Base-by-base conservation (phyloP, 2,329 filamentous ascomycete species). In the Botrytis hyacinthi region DNA sequence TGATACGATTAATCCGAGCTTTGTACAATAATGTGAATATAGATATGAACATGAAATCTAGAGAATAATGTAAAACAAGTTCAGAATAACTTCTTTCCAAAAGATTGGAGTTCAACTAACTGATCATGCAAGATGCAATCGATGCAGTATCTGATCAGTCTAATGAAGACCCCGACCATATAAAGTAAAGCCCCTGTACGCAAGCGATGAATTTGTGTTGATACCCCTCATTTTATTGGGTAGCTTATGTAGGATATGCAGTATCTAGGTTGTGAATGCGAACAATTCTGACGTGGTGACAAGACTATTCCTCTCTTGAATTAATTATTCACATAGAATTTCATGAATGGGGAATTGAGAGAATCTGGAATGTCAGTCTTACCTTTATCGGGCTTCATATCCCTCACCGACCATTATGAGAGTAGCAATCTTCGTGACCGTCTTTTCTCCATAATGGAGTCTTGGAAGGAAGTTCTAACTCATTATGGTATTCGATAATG, bases 81-180 rank as follows among this genome's bases (percentile, higher is more conserved):
- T 51, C n/a, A 51, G 32, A 51, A 67, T 67, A 37, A 51, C 44
- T 51, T 66, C 29, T 48, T n/a, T 35, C 32, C 29, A 35, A 35
- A 65, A 66, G 48, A 48, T 35, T 37, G 62, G 44, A 66, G 12
- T 46, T 54, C 51, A 29, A 29, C 12, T 51, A 54, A 54, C 26
- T 67, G 65, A 67, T 67, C 32, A 67, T 67, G 65, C 65, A 67
- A 51, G 65, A 67, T 67, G 32, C 46, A 37, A 61, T 61, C 59
- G 35, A 61, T 54, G 32, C 65, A 54, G 32, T 35, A 67, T 67
- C 46, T 67, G 65, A 67, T 67, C 46, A 40, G 46, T 67, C 65
- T 67, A 40, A 40, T 14, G 48, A n/a, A n/a, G 48, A 48, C 26
- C 26, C 48, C 48, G 65, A 54, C 46, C 40, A 32, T 62, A 42